These are phyloP conservation scores for Porodaedalea pini DNA, from an alignment of 1,284 basidiomycete species.

Conservation along the genomic window DNA sequence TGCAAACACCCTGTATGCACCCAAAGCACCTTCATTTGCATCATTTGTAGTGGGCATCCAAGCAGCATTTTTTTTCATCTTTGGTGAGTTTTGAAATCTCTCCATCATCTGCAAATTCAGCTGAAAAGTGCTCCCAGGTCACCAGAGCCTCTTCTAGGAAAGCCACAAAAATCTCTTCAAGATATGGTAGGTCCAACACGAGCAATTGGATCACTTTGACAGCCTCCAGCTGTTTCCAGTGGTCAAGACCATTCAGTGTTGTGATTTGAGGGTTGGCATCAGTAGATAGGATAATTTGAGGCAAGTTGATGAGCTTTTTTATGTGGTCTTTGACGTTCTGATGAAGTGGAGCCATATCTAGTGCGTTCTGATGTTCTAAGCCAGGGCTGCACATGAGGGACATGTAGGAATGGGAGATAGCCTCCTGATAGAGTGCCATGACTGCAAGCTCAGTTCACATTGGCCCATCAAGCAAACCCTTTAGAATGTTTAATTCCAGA, in stretches of 20 bases:
- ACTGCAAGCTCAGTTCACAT: conserved; percentile 19
- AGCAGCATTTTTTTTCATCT: background rate
- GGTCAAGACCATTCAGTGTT: background rate
- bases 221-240: background rate
- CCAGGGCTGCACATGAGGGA: background rate
- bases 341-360: conserved; percentile 15
- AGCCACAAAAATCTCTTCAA: background rate
- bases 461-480: conserved; percentile 11
- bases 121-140: conserved; percentile 6
- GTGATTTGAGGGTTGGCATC: background rate
- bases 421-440: conserved; percentile 16
- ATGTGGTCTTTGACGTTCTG: conserved; percentile 10
- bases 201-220: background rate
- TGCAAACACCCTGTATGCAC: background rate
- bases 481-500: conserved; percentile 17
- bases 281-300: conserved; percentile 8
- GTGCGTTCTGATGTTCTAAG: conserved; percentile 4
- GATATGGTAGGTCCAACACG: background rate
- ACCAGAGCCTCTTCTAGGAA: background rate
- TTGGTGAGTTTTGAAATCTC: background rate
- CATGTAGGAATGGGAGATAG: conserved; percentile 15
- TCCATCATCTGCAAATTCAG: too few relatives aligned
- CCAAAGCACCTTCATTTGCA: conserved; percentile 10
- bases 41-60: conserved; percentile 14
- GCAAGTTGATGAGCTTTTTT: conserved; percentile 6